Evolutionary conservation across 2,329 filamentous ascomycete genomes (phyloP).

Genomic region (Gnomoniopsis sp.): DNA sequence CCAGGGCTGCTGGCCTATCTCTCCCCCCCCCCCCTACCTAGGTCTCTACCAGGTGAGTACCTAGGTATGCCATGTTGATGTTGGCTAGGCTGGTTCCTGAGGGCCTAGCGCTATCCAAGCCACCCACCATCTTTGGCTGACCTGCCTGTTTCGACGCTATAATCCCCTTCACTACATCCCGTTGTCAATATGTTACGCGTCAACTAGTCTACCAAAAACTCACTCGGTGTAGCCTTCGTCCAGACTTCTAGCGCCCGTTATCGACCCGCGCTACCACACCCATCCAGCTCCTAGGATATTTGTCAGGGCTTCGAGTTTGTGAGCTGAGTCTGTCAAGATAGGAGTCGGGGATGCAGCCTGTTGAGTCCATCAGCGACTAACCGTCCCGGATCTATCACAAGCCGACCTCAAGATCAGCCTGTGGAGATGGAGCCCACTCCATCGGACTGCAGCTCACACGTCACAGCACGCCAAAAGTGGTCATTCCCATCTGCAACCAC

Average conservation of each 20-base stretch:
- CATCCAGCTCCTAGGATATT: too few relatives aligned
- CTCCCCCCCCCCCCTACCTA: not conserved
- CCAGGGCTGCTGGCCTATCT: not conserved
- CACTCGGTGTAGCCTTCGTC: too few relatives aligned
- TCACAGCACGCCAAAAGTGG: conserved; percentile 13
- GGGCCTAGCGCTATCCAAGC: not conserved
- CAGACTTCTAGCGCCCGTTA: too few relatives aligned
- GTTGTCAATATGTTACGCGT: not conserved
- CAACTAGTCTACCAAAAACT: not conserved
- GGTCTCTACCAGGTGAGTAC: too few relatives aligned
- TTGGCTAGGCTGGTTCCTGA: not conserved
- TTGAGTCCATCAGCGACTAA: not conserved
- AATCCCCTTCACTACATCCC: not conserved
- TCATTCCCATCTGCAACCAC: conserved; percentile 18
- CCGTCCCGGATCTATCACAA: not conserved
- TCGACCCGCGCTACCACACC: too few relatives aligned
- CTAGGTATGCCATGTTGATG: too few relatives aligned
- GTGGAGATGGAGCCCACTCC: conserved; percentile 1
- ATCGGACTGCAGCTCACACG: conserved; percentile 13
- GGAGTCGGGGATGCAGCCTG: not conserved
- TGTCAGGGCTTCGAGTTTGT: not conserved
- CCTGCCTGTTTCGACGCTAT: not conserved
- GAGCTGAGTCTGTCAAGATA: not conserved
- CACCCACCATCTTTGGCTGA: not conserved
- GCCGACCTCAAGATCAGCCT: not conserved